phyloP scores from a whole-genome alignment of 2,329 filamentous ascomycete genomes.

The Grosmannia clavigera region DNA sequence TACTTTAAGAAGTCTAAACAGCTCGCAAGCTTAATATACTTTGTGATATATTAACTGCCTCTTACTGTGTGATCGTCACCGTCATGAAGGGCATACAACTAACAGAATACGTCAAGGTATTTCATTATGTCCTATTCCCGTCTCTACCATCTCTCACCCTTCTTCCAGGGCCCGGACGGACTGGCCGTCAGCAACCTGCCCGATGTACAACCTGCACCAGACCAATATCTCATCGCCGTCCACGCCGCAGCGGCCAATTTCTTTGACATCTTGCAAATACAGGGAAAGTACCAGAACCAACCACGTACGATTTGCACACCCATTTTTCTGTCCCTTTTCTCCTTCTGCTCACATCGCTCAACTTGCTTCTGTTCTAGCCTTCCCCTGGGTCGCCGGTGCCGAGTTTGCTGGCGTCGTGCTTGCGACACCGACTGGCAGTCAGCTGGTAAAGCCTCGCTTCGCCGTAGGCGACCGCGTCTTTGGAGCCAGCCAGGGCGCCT shows the following conservation, averaged over 20 bases:
- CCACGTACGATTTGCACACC: constrained; percentile 37
- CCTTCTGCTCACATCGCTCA: background rate
- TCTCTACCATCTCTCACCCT: background rate
- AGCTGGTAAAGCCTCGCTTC: constrained; percentile 33
- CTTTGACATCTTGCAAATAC: constrained; percentile 91
- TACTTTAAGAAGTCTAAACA: background rate
- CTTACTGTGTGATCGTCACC: background rate
- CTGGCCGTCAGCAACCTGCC: constrained; percentile 64
- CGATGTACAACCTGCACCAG: constrained; percentile 55
- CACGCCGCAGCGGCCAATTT: constrained; percentile 87
- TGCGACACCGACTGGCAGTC: constrained; percentile 43
- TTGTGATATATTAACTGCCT: background rate
- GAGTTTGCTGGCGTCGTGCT: constrained; percentile 78
- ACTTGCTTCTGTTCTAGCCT: constrained; percentile 29
- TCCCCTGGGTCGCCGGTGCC: constrained; percentile 77
- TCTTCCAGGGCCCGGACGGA: constrained; percentile 56
- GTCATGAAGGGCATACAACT: constrained; percentile 24
- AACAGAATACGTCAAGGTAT: constrained; percentile 22
- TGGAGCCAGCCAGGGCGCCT: constrained; percentile 75
- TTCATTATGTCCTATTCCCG: background rate
- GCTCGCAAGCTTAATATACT: background rate
- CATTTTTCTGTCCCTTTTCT: background rate
- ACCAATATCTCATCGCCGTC: constrained; percentile 79
- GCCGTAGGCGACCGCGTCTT: constrained; percentile 74
- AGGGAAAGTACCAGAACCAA: constrained; percentile 90